phyloP scores from a whole-genome alignment of 2,329 filamentous ascomycete genomes.

The Exophiala sideris region DNA sequence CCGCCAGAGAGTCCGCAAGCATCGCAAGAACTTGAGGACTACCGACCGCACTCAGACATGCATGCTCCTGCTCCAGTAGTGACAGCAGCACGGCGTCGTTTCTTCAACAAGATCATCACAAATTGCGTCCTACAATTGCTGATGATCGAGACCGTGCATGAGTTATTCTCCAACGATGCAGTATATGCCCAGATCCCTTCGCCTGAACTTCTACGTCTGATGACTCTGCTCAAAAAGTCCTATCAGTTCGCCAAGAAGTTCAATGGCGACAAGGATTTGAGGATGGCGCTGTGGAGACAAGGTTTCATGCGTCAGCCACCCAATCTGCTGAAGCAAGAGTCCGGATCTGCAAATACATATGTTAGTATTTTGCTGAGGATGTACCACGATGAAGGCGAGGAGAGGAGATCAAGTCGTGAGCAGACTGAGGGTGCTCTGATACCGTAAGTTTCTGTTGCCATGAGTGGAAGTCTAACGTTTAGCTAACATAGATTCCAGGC shows the following conservation, averaged over 20 bases:
- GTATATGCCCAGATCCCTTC: constrained; percentile 94
- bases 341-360: constrained; percentile 87
- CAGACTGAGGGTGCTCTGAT: constrained; percentile 91
- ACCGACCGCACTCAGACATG: constrained; percentile 69
- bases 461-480: not conserved
- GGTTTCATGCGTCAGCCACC: constrained; percentile 99
- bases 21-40: constrained; percentile 69
- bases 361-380: constrained; percentile 94
- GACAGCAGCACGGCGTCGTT: constrained; percentile 84
- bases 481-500: constrained; percentile 36
- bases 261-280: constrained; percentile 94
- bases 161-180: constrained; percentile 94
- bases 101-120: constrained; percentile 99
- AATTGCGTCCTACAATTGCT: constrained; percentile 95
- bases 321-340: constrained; percentile 96
- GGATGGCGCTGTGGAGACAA: constrained; percentile 91
- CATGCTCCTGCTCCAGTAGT: constrained; percentile 90
- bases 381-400: constrained; percentile 85
- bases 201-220: constrained; percentile 80
- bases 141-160: constrained; percentile 99
- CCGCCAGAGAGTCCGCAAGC: constrained; percentile 27
- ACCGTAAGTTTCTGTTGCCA: constrained; percentile 51
- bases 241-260: constrained; percentile 97
- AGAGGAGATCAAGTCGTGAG: constrained; percentile 71
- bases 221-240: constrained; percentile 90